phyloP scores from a whole-genome alignment of 2,329 filamentous ascomycete species.

The Ciborinia camelliae region DNA sequence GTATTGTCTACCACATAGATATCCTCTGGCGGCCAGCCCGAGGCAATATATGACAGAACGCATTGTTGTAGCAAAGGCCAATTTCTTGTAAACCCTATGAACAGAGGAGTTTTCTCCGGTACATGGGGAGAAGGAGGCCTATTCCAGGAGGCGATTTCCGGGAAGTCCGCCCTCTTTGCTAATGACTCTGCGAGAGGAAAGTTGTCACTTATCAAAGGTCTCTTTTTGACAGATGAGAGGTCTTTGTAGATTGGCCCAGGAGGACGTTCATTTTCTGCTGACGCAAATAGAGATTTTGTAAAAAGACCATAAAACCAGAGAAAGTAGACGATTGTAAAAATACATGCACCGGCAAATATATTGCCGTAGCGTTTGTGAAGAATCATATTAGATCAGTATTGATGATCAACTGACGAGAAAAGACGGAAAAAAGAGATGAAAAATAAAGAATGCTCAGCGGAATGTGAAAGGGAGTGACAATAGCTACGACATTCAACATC shows the following conservation, averaged over 20 bases:
- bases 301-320: background rate
- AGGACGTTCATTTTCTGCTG: background rate
- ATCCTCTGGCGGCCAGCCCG: conserved; percentile 54
- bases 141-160: background rate
- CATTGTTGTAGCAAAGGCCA: conserved; percentile 55
- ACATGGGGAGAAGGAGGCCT: conserved; percentile 30
- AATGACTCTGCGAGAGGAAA: background rate
- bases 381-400: background rate
- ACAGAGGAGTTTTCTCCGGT: conserved; percentile 47
- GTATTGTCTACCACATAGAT: conserved; percentile 60
- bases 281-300: background rate
- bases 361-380: background rate
- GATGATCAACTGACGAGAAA: no score
- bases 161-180: background rate
- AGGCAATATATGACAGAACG: conserved; percentile 55
- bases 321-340: background rate
- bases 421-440: no score
- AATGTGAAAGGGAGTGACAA: no score
- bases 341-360: background rate
- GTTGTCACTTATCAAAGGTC: background rate
- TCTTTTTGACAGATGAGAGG: background rate
- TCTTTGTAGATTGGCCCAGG: background rate
- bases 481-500: no score
- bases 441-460: background rate
- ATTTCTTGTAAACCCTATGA: conserved; percentile 57